These are phyloP conservation scores for Globisporangium abappressorium DNA, from an alignment of 352 stramenopile genomes.

Conservation along the genomic window DNA sequence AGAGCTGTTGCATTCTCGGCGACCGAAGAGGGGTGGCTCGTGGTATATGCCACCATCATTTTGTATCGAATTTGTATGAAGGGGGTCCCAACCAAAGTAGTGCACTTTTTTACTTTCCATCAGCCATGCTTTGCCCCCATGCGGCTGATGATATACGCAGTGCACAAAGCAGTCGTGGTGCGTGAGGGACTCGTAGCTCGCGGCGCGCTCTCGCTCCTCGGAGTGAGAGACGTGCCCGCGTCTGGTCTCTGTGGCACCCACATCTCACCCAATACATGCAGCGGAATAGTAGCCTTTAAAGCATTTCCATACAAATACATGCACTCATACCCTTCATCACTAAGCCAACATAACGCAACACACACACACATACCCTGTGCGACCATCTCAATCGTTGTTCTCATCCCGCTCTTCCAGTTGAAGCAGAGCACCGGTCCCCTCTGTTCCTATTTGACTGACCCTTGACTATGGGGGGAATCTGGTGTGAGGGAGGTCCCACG, in stretches of 20 bases:
- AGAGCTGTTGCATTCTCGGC: constrained; percentile 41
- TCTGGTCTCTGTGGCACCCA: constrained; percentile 31
- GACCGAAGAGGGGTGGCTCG: constrained; percentile 30
- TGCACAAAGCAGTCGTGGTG: constrained; percentile 60
- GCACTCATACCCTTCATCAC: background rate
- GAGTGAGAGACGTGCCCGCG: constrained; percentile 16
- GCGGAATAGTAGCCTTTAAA: background rate
- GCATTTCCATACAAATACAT: background rate
- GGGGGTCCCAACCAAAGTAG: background rate
- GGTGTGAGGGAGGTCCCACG: background rate
- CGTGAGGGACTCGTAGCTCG: constrained; percentile 29
- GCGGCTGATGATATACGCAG: constrained; percentile 77
- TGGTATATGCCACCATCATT: constrained; percentile 25
- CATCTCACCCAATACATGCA: constrained; percentile 17
- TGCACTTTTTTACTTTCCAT: constrained; percentile 80
- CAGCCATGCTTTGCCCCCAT: constrained; percentile 34
- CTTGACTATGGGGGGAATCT: background rate
- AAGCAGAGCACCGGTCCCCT: background rate
- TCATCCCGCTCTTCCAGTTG: background rate
- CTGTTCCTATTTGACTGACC: background rate
- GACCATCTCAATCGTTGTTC: background rate
- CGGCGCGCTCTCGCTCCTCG: constrained; percentile 3
- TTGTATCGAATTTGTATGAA: background rate
- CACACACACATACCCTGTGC: background rate
- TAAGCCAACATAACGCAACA: background rate